Evolutionary conservation across 2,329 filamentous ascomycete genomes (phyloP), one percentile per base, ranked within the genome.

Genomic region (Xylariaceae sp.): DNA sequence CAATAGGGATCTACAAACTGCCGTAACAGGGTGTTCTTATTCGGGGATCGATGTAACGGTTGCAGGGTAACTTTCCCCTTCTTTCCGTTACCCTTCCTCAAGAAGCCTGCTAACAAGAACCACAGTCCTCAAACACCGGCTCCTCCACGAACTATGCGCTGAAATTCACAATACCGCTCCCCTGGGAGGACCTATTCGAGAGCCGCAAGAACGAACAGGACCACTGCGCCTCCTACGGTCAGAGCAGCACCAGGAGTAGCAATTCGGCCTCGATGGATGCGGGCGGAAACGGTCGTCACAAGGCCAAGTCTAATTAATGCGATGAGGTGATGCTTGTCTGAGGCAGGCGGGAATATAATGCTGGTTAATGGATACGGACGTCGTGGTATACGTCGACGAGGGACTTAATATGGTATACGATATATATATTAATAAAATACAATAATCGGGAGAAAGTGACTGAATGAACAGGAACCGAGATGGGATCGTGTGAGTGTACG

Each of bases 41-140:
- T 72, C 51, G 70, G 70, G n/a, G 65, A 70, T 44, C 63, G 68
- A 15, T 72, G 69, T 51, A 60, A 64, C 35, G 57, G 67, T 6
- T 72, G 70, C 57, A 64, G 61, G 51, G 70, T 70, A 68, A 10
- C 67, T 51, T 13, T 9, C 10, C 35, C n/a, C 10, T 44, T 3
- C n/a, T 13, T 53, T 18, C 55, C 37, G 8, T 7, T 42, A 9
- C 2, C 37, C 8, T 42, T 2, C 1, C 37, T 1, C 8, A 42
- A 11, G 5, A 42, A 42, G 37, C 9, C 37, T 8, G 37, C 37
- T 42, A 42, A 42, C 44, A 10, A 35, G 2, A 5, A 11, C 34
- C 23, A 37, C 17, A 51, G 49, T 51, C 49, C 10, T 51, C 49
- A n/a, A 51, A 51, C 49, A 35, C 23, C 18, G n/a, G 47, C 30